Conservation (phyloP, 2,329 filamentous ascomycete genomes). For the Cladosporium phlei region DNA sequence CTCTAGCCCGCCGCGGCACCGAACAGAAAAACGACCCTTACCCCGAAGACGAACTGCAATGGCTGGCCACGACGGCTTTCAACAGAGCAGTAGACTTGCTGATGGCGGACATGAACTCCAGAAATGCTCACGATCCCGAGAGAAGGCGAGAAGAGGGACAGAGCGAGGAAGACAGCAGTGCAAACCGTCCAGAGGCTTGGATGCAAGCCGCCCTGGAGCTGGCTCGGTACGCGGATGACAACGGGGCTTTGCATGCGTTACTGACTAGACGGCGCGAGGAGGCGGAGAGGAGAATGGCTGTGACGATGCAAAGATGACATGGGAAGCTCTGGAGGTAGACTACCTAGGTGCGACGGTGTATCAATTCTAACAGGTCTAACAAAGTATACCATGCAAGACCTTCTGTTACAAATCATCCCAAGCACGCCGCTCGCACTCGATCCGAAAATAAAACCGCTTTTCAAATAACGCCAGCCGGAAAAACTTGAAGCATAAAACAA, state of each 20-base stretch:
- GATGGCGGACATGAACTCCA: conserved; percentile 45
- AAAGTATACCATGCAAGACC: too few species aligned
- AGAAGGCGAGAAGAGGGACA: too few species aligned
- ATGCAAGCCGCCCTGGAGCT: conserved; percentile 58
- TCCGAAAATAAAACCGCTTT: too few species aligned
- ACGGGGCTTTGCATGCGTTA: conserved; percentile 30
- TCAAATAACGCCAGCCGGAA: too few species aligned
- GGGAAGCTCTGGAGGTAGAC: too few species aligned
- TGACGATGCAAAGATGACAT: background rate
- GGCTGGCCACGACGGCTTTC: conserved; percentile 65
- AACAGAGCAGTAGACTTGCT: conserved; percentile 68
- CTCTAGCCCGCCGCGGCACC: conserved; percentile 41
- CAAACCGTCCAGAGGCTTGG: conserved; percentile 52
- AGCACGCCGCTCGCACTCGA: too few species aligned
- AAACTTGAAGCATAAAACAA: too few species aligned
- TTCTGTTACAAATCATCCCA: too few species aligned
- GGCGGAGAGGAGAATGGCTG: conserved; percentile 17
- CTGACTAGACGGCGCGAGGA: conserved; percentile 34
- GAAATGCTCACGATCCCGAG: too few species aligned
- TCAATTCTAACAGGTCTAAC: too few species aligned
- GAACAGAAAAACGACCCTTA: conserved; percentile 41
- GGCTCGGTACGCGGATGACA: conserved; percentile 56
- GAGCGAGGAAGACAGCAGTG: too few species aligned
- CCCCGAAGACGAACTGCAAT: conserved; percentile 66
- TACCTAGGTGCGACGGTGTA: too few species aligned